phyloP scores from a whole-genome alignment of 257 asterid genomes.

The Scutellaria galericulata region DNA sequence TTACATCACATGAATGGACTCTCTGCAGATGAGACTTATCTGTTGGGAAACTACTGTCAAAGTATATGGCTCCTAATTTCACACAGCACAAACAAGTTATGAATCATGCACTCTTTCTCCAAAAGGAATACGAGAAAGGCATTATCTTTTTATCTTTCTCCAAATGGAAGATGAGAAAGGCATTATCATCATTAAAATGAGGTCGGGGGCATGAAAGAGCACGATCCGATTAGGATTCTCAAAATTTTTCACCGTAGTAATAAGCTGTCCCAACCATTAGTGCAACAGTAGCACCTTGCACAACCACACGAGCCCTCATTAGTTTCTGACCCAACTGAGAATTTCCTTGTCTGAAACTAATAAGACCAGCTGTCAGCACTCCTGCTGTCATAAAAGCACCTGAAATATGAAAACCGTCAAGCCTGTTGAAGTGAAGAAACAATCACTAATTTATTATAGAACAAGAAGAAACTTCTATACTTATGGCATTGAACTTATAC shows the following conservation, averaged over 20 bases:
- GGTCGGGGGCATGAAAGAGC: background rate
- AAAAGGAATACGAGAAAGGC: background rate
- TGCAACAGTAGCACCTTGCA: constrained; percentile 95
- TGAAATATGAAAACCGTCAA: constrained; percentile 39
- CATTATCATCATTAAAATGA: constrained; percentile 12
- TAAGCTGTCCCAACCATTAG: constrained; percentile 95
- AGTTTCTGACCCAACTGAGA: constrained; percentile 87
- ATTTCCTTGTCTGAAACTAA: constrained; percentile 86
- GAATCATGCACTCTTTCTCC: constrained; percentile 13
- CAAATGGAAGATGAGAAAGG: background rate
- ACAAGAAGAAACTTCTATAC: background rate
- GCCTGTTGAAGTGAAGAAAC: constrained; percentile 4
- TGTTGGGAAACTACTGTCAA: background rate
- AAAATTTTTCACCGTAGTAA: constrained; percentile 73
- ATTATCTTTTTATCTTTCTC: background rate
- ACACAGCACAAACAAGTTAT: background rate
- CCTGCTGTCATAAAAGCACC: constrained; percentile 96
- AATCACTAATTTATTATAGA: background rate
- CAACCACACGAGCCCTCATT: constrained; percentile 99
- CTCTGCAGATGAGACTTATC: background rate
- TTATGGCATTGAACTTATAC: background rate
- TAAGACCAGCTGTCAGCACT: constrained; percentile 86
- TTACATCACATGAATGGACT: constrained; percentile 3
- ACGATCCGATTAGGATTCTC: constrained; percentile 9
- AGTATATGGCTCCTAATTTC: constrained; percentile 13